Conservation (phyloP, 1,139 yeast genomes). For the Suzukiozyma palmioleophila region DNA sequence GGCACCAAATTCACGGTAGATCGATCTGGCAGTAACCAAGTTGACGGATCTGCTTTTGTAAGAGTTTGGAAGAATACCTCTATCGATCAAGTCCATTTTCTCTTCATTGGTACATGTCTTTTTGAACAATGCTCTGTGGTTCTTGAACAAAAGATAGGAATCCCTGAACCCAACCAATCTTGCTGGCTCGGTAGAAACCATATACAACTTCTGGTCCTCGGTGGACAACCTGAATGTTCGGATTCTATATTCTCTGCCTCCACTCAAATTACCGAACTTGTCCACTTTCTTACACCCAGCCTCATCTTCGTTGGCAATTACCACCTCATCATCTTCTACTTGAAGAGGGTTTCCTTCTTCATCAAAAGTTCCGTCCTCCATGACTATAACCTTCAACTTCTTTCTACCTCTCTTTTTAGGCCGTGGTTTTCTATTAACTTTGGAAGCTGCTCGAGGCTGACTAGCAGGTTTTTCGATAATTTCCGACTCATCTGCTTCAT, state of each 20-base stretch:
- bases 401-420: slow-evolving; percentile 47
- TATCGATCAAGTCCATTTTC: slow-evolving; percentile 75
- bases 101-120: slow-evolving; percentile 73
- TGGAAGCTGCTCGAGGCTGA: slow-evolving; percentile 13
- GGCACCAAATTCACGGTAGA: slow-evolving; percentile 91
- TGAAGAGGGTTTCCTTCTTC: slow-evolving; percentile 50
- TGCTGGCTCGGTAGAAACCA: slow-evolving; percentile 96
- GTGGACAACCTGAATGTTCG: slow-evolving; percentile 77
- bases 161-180: slow-evolving; percentile 92
- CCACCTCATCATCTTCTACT: slow-evolving; percentile 74
- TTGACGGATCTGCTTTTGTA: slow-evolving; percentile 89
- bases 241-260: slow-evolving; percentile 76
- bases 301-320: slow-evolving; percentile 68
- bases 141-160: slow-evolving; percentile 84
- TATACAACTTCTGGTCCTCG: slow-evolving; percentile 69
- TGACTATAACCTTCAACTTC: slow-evolving; percentile 31
- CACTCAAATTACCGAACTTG: slow-evolving; percentile 60
- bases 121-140: slow-evolving; percentile 70
- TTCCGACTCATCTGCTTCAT: slow-evolving; percentile 18
- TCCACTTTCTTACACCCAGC: slow-evolving; percentile 77
- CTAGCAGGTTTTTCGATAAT: slow-evolving; percentile 19
- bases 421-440: slow-evolving; percentile 14
- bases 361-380: slow-evolving; percentile 42
- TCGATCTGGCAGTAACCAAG: slow-evolving; percentile 84
- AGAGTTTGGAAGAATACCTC: slow-evolving; percentile 82